A percentile compares a stretch with the other conserved stretches of the same genome.
Conservation (phyloP, 1,139 yeast genomes). For the Kluyveromyces marxianus region DNA sequence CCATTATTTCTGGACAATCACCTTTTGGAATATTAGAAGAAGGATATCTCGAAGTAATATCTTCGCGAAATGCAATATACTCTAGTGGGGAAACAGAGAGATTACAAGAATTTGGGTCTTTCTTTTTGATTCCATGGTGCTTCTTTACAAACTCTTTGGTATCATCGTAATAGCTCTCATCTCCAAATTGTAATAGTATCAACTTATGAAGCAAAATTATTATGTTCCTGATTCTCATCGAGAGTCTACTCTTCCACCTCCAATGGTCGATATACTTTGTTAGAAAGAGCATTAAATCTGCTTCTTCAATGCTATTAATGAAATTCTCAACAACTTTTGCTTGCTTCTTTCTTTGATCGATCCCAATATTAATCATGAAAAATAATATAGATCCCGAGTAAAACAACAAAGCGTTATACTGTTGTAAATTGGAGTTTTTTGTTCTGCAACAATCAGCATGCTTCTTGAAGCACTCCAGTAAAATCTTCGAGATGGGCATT, state of each 20-base stretch:
- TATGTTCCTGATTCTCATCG: conserved; percentile 46
- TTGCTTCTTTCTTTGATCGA: conserved; percentile 22
- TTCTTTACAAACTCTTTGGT: conserved; percentile 45
- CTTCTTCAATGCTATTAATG: conserved; percentile 24
- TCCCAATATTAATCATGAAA: conserved; percentile 17
- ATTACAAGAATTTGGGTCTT: conserved; percentile 25
- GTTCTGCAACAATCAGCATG: conserved; percentile 24
- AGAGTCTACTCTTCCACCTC: conserved; percentile 46
- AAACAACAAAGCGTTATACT: conserved; percentile 28
- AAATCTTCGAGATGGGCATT: not conserved
- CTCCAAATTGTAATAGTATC: conserved; percentile 62
- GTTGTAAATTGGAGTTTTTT: conserved; percentile 14
- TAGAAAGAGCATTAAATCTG: conserved; percentile 39
- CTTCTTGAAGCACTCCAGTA: conserved; percentile 17
- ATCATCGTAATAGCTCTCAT: conserved; percentile 33
- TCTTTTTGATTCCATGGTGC: conserved; percentile 38
- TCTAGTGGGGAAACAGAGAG: conserved; percentile 68
- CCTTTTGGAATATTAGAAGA: conserved; percentile 46
- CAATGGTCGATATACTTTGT: conserved; percentile 54
- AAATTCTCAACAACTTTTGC: conserved; percentile 8
- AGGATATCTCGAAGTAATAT: conserved; percentile 69
- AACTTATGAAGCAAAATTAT: conserved; percentile 52
- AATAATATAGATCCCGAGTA: conserved; percentile 46
- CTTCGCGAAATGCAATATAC: conserved; percentile 71
- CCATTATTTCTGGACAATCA: conserved; percentile 39